These are phyloP conservation scores for Closterium sp. DNA, from an alignment of 139 green algal genomes.

Conservation along the genomic window DNA sequence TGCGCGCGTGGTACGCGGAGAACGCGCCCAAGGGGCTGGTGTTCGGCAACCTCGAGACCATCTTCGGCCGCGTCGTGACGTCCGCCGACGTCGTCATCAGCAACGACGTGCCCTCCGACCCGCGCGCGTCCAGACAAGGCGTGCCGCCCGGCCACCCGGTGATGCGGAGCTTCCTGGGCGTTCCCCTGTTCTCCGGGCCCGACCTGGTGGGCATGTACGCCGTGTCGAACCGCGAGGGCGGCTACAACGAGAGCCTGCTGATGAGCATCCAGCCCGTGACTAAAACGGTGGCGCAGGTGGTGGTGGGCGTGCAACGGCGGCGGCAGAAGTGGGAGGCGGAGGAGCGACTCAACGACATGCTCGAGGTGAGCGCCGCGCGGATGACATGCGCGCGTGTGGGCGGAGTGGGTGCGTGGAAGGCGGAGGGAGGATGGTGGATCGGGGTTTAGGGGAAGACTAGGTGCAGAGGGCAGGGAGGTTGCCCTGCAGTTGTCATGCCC, in stretches of 20 bases:
- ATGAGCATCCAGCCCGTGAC: background rate
- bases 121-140: constrained; percentile 5
- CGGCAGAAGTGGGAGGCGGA: background rate
- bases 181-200: constrained; percentile 10
- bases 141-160: constrained; percentile 17
- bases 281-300: background rate
- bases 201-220: background rate
- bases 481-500: no score
- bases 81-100: constrained; percentile 7
- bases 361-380: background rate
- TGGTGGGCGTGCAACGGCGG: background rate
- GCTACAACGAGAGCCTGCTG: background rate
- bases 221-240: background rate
- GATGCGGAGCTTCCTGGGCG: constrained; percentile 25
- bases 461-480: no score
- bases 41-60: constrained; percentile 26
- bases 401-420: background rate
- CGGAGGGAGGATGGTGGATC: background rate
- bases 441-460: no score
- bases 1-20: constrained; percentile 19
- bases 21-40: constrained; percentile 14
- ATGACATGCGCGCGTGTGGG: background rate
- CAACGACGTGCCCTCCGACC: constrained; percentile 17
- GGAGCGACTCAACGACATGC: background rate
- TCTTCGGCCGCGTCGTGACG: constrained; percentile 18